Percentiles rank a stretch among this genome's conserved stretches.
Conservation (phyloP, 306 rosid species). For the Betula pendula region DNA sequence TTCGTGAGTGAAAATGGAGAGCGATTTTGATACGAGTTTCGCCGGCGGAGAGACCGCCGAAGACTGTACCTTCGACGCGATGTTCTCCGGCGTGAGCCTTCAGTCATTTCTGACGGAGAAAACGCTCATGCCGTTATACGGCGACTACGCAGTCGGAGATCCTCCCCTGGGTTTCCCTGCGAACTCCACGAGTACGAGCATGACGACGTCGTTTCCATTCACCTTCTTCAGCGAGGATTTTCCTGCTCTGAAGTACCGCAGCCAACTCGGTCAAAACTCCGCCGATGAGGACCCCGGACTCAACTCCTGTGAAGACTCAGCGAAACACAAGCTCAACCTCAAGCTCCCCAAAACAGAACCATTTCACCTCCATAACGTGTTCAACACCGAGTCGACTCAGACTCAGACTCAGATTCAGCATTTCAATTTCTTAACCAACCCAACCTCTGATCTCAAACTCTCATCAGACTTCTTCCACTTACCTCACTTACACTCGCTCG, state of each 20-base stretch:
- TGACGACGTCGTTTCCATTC: background rate
- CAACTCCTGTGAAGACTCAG: background rate
- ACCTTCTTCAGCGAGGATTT: slow-evolving; percentile 20
- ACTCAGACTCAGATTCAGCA: slow-evolving; percentile 20
- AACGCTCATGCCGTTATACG: slow-evolving; percentile 17
- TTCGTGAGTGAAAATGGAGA: slow-evolving; percentile 23
- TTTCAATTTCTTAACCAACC: slow-evolving; percentile 28
- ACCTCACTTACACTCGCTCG: slow-evolving; percentile 54
- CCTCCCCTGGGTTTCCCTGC: background rate
- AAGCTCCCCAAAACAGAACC: slow-evolving; percentile 38
- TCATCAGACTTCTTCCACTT: slow-evolving; percentile 34
- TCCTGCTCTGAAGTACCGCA: background rate
- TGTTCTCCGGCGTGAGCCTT: slow-evolving; percentile 51
- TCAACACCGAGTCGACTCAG: background rate
- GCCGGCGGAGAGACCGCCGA: slow-evolving; percentile 9
- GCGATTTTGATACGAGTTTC: background rate
- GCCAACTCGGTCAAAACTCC: background rate
- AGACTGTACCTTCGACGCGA: slow-evolving; percentile 37
- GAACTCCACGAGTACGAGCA: background rate
- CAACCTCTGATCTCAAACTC: background rate
- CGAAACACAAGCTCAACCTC: background rate
- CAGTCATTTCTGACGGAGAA: slow-evolving; percentile 47
- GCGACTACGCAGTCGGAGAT: background rate
- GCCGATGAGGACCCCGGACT: background rate
- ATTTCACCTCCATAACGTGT: background rate